Percentiles rank a stretch among this genome's conserved stretches.
Evolutionary conservation across 208 protist species (phyloP).

Genomic region (Crithidia sp.): DNA sequence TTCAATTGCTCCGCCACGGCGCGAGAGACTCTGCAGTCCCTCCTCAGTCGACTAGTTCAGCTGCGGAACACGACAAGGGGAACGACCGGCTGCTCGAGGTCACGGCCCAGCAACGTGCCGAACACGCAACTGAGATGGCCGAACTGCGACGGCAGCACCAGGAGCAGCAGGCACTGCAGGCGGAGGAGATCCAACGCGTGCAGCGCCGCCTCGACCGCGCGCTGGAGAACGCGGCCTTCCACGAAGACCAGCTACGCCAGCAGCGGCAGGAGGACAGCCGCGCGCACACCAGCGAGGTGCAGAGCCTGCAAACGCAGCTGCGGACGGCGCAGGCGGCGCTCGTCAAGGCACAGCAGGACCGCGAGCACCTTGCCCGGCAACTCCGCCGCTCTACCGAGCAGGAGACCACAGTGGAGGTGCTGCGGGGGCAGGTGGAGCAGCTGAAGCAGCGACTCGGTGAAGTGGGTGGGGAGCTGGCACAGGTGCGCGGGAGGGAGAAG

Average conservation of each 20-base stretch:
- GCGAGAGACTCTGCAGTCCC: too few relatives aligned
- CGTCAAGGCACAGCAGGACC: constrained; percentile 36
- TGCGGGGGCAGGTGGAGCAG: constrained; percentile 55
- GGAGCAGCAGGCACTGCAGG: constrained; percentile 44
- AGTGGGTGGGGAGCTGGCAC: constrained; percentile 52
- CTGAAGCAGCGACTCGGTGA: constrained; percentile 68
- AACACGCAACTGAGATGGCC: constrained; percentile 12
- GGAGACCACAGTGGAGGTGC: constrained; percentile 52
- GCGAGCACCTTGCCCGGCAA: constrained; percentile 46
- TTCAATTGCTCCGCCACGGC: constrained; percentile 6
- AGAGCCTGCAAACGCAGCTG: constrained; percentile 51
- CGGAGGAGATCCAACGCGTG: constrained; percentile 57
- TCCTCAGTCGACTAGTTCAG: too few relatives aligned
- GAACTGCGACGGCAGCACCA: constrained; percentile 34
- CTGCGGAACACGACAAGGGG: too few relatives aligned
- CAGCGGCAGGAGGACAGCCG: constrained; percentile 50
- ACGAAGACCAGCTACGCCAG: constrained; percentile 50
- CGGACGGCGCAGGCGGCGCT: constrained; percentile 33
- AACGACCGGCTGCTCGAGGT: not conserved
- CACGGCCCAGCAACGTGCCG: not conserved
- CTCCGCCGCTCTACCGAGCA: constrained; percentile 41
- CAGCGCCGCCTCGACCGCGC: constrained; percentile 64
- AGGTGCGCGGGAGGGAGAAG: constrained; percentile 47
- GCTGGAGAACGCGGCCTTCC: constrained; percentile 49
- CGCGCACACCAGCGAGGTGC: constrained; percentile 44